phyloP scores from a whole-genome alignment of 176 grass and related monocot genomes.

The Juncus effusus region DNA sequence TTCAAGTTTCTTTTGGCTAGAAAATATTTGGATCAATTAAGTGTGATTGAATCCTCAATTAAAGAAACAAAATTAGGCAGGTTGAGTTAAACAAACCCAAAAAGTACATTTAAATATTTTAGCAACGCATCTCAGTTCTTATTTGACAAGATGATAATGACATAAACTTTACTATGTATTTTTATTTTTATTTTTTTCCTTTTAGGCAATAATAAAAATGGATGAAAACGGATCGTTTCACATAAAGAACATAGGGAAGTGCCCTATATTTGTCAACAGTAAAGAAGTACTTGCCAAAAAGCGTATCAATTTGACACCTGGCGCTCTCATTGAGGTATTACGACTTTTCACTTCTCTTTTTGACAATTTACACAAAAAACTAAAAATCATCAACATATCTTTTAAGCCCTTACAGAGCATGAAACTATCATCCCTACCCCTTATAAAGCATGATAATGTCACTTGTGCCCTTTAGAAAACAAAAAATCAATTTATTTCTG shows the following conservation, averaged over 20 bases:
- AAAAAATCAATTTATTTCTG: neutral
- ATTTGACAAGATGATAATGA: neutral
- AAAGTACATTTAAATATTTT: slow-evolving; percentile 21
- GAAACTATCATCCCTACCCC: too few relatives aligned
- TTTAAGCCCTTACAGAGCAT: too few relatives aligned
- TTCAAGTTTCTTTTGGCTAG: too few relatives aligned
- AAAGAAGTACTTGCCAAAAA: slow-evolving; percentile 84
- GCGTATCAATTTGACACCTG: slow-evolving; percentile 55
- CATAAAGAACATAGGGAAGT: slow-evolving; percentile 88
- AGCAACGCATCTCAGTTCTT: slow-evolving; percentile 1
- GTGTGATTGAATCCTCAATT: too few relatives aligned
- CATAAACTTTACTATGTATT: slow-evolving; percentile 18
- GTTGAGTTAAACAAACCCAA: slow-evolving; percentile 8
- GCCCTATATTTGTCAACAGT: slow-evolving; percentile 81
- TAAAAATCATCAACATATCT: too few relatives aligned
- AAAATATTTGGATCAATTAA: too few relatives aligned
- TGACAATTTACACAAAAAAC: too few relatives aligned
- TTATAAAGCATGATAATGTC: too few relatives aligned
- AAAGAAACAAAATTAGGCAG: neutral
- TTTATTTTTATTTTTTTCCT: slow-evolving; percentile 33
- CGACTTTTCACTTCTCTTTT: slow-evolving; percentile 2
- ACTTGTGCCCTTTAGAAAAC: too few relatives aligned
- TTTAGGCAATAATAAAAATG: slow-evolving; percentile 87
- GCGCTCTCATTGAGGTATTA: slow-evolving; percentile 76
- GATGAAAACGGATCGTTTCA: slow-evolving; percentile 78